Base-by-base conservation (phyloP, 2,329 filamentous ascomycete genomes). In the Aspergillus sojae region DNA sequence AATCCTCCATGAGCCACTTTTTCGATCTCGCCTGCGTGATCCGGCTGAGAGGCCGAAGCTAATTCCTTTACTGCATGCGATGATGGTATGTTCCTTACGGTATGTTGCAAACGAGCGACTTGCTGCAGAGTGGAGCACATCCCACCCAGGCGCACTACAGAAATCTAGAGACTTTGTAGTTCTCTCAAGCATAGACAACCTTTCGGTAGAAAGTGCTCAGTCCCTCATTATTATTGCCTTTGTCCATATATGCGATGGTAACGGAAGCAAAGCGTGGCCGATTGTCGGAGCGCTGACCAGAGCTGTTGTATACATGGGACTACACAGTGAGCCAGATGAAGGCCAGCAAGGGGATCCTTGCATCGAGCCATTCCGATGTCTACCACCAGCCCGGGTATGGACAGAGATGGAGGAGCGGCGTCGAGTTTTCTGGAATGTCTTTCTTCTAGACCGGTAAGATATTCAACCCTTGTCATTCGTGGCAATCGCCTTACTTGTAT, bases 351-450 rank as follows among this genome's bases (percentile, higher is more conserved):
- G 43, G 5, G 65, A 72, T 28, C 61, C 71, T 4, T 59, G 77
- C 50, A 65, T 74, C 0, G 71, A 75, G 6, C 69, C 75, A 36
- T 70, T 71, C 50, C 55, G 69, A 14, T 68, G 70, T 57, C 60
- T 81, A 0, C 68, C 72, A 21, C 61, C 70, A 30, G 48, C 79
- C 1, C 65, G 70, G 26, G 69, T 65, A 63, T 79, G 78, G 78
- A 73, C 69, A 1, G 78, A 78, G 46, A 68, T 70, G 1, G 80
- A 81, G 64, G 78, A 80, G 61, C 66, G 79, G 6, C 70, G 80
- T 2, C 68, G 79, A 0, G 74, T 81, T 3, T 81, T 81, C 60
- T 81, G 79, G 78, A 79, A 75, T 14, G 72, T 80, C 4, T 83
- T 72, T 77, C 74, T 67, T 70, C 71, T 71, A 62, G 79, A 81